Evolutionary conservation across 257 asterid genomes (phyloP).

Genomic region (Solanum habrochaites): DNA sequence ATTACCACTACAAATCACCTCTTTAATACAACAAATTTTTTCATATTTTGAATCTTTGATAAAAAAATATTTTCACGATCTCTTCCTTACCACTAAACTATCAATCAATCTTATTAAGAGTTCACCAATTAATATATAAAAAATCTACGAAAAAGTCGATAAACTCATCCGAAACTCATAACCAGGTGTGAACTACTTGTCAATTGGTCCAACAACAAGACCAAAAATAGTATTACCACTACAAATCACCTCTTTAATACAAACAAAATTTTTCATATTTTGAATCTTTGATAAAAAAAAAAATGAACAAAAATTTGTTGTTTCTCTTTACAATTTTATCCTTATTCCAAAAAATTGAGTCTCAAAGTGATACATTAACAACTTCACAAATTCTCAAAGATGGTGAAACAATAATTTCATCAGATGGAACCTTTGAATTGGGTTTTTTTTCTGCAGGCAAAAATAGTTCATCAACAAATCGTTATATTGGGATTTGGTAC

Average conservation of each 20-base stretch:
- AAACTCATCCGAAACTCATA: neutral
- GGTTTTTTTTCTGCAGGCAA: neutral
- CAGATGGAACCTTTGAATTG: slow-evolving; percentile 1
- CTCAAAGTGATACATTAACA: neutral
- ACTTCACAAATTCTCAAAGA: neutral
- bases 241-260: neutral
- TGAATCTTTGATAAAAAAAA: neutral
- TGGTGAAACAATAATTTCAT: neutral
- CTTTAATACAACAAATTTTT: too few species aligned
- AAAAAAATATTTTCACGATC: neutral
- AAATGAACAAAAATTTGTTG: neutral
- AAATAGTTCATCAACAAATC: neutral
- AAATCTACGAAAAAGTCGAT: accelerated
- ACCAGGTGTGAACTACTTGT: neutral
- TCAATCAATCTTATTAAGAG: neutral
- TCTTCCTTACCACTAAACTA: too few species aligned
- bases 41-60: too few species aligned
- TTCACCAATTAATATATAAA: too few species aligned
- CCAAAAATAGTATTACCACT: neutral
- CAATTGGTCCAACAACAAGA: neutral
- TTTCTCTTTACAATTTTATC: neutral
- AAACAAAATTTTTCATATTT: too few species aligned
- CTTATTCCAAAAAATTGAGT: neutral
- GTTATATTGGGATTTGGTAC: slow-evolving; percentile 5
- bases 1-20: too few species aligned